Evolutionary conservation across 1,284 basidiomycete genomes (phyloP), one percentile per base, ranked within the genome.

Genomic region (Puccinia triticina): DNA sequence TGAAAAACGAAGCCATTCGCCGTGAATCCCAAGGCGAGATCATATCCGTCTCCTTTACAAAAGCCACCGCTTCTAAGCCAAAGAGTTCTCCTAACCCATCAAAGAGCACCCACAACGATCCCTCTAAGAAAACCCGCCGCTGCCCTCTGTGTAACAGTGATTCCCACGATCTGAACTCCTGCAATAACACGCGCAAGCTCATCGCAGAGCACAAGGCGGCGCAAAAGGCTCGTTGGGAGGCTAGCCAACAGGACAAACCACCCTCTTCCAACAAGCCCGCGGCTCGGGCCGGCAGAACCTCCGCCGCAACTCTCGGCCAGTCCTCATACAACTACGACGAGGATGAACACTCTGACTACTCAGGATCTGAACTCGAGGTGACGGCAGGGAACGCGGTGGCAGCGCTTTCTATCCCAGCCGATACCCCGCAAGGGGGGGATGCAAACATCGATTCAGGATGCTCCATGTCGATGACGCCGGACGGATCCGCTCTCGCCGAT

Each of bases 381-480:
- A 37, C 32, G 7, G 64, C 32, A 8, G 10, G 64, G 1, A 66
- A 66, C 64, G 64, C 64, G 37, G 64, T 66, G 1, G 32, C 64
- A 5, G 37, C 64, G 10, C 64, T 37, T 21, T 50, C 18, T 18
- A 16, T 50, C 8, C 29, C 29, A 5, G 2, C 48, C 18, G 2
- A 50, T 2, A 7, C 14, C 18, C 43, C 43, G 43, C 18, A 43
- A 43, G 16, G 64, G 32, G 64, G 32, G 1, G 64, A 66, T 66
- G 64, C 64, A 7, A 66, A 66, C 32, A 34, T 66, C 16, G 64
- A 66, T 21, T 66, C 32, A 7, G 64, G 64, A 8, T 66, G 64
- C 21, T 66, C 32, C 1, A 66, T 66, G 32, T 66, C 64, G 2
- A 66, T 66, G 64, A 66, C 64, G 1, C 64, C 64, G 2, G 3